phyloP scores from a whole-genome alignment of 768 basidiomycete genomes.

The Panaeolus cyanescens region DNA sequence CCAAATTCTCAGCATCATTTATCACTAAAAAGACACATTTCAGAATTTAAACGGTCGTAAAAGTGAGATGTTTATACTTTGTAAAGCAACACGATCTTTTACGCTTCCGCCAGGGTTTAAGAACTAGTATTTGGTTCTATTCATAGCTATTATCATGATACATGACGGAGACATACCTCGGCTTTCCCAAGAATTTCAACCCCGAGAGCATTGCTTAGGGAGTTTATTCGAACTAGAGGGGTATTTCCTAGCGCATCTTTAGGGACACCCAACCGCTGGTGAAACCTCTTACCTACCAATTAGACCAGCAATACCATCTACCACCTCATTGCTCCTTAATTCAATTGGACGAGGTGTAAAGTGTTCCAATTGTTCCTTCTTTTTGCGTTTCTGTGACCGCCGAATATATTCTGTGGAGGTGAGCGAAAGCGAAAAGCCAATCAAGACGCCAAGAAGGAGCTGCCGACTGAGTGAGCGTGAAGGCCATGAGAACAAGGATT shows the following conservation, averaged over 20 bases:
- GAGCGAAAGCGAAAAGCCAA: slow-evolving; percentile 78
- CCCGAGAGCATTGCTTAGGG: slow-evolving; percentile 86
- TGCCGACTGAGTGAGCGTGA: slow-evolving; percentile 36
- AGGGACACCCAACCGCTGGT: neutral
- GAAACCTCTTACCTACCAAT: slow-evolving; percentile 59
- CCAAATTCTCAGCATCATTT: slow-evolving; percentile 85
- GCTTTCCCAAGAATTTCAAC: slow-evolving; percentile 96
- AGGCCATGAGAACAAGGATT: slow-evolving; percentile 38
- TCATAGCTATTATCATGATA: neutral
- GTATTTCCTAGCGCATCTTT: slow-evolving; percentile 73
- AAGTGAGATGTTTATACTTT: slow-evolving; percentile 54
- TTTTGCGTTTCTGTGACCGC: slow-evolving; percentile 52
- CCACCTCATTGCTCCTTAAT: slow-evolving; percentile 73
- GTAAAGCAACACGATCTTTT: slow-evolving; percentile 95
- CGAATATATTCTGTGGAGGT: slow-evolving; percentile 66
- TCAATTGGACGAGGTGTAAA: slow-evolving; percentile 63
- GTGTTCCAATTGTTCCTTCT: slow-evolving; percentile 37
- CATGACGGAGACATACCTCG: slow-evolving; percentile 54
- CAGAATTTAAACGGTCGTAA: neutral
- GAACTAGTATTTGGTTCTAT: slow-evolving; percentile 64
- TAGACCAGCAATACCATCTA: slow-evolving; percentile 78
- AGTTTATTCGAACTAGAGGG: slow-evolving; percentile 88
- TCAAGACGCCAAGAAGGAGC: slow-evolving; percentile 48
- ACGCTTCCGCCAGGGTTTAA: slow-evolving; percentile 97
- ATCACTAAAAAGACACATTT: slow-evolving; percentile 62